A percentile compares a stretch with the other conserved stretches of the same genome.
Conservation (phyloP, 2,329 filamentous ascomycete species). For the Proliferodiscus dingleyae region DNA sequence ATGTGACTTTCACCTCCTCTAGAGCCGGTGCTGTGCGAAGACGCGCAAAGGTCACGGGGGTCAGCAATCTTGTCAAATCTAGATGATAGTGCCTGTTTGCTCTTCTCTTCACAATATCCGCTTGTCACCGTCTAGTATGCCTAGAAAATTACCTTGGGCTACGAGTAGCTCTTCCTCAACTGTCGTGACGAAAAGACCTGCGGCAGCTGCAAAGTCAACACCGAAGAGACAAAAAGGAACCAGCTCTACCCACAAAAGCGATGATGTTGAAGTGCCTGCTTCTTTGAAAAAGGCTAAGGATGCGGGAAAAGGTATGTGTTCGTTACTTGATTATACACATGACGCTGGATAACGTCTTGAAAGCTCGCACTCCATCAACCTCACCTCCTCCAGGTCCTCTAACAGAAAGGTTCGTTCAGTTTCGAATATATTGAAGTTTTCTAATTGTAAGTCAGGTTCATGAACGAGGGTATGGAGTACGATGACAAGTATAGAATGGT, state of each 20-base stretch:
- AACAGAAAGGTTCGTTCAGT: constrained; percentile 38
- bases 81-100: too few species aligned
- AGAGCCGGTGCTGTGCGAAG: too few species aligned
- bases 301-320: background rate
- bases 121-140: constrained; percentile 15
- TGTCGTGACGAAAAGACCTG: constrained; percentile 4
- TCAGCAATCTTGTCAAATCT: too few species aligned
- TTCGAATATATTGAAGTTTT: background rate
- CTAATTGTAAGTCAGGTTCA: constrained; percentile 34
- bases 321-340: background rate
- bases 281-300: constrained; percentile 1
- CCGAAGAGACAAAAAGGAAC: constrained; percentile 15
- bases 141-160: constrained; percentile 26
- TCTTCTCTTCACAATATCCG: too few species aligned
- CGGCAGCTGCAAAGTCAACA: background rate
- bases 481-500: constrained; percentile 80
- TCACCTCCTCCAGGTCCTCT: constrained; percentile 48
- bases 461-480: constrained; percentile 58
- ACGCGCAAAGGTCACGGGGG: too few species aligned
- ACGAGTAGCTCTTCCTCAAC: constrained; percentile 8
- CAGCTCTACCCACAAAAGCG: constrained; percentile 6
- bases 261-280: background rate
- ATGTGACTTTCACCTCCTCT: too few species aligned
- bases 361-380: constrained; percentile 40
- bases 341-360: background rate